Percentiles rank a stretch among this genome's conserved stretches.
Evolutionary conservation across 1,284 basidiomycete species (phyloP).

Genomic region (Athelia psychrophila): DNA sequence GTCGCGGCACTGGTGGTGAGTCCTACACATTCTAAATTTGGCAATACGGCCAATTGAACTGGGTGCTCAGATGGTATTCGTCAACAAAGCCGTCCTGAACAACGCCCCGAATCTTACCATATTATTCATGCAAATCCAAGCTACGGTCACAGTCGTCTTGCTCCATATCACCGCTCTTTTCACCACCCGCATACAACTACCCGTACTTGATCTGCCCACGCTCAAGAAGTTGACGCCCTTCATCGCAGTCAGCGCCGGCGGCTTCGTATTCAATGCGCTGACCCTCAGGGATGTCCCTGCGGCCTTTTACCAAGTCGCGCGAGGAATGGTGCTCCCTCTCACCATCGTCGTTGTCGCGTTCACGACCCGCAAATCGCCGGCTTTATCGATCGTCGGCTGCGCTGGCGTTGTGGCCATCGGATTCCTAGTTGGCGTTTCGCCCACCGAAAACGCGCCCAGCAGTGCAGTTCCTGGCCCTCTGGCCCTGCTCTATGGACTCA

Average conservation of each 20-base stretch:
- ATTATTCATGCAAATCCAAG: conserved; percentile 66
- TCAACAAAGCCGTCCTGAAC: conserved; percentile 76
- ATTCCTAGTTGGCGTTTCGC: conserved; percentile 63
- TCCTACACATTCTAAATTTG: conserved; percentile 11
- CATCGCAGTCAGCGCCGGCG: conserved; percentile 64
- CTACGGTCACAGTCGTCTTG: conserved; percentile 64
- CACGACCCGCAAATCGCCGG: conserved; percentile 45
- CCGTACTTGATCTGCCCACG: conserved; percentile 44
- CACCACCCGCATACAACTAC: conserved; percentile 52
- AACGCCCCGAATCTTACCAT: conserved; percentile 66
- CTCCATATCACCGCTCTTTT: conserved; percentile 50
- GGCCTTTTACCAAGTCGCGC: conserved; percentile 78
- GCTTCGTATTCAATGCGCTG: conserved; percentile 75
- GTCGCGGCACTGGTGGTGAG: conserved; percentile 65
- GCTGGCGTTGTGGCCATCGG: conserved; percentile 56
- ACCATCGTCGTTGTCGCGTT: conserved; percentile 64
- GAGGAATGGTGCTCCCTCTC: conserved; percentile 75
- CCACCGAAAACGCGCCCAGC: conserved; percentile 35
- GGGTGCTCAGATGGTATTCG: conserved; percentile 57
- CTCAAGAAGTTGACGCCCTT: conserved; percentile 63
- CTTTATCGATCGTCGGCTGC: conserved; percentile 47
- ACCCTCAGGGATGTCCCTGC: conserved; percentile 76
- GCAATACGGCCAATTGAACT: not conserved
- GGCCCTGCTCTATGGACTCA: conserved; percentile 63
- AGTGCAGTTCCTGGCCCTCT: conserved; percentile 46